Base-by-base conservation (phyloP, 306 rosid genomes). In the Castanea sativa region DNA sequence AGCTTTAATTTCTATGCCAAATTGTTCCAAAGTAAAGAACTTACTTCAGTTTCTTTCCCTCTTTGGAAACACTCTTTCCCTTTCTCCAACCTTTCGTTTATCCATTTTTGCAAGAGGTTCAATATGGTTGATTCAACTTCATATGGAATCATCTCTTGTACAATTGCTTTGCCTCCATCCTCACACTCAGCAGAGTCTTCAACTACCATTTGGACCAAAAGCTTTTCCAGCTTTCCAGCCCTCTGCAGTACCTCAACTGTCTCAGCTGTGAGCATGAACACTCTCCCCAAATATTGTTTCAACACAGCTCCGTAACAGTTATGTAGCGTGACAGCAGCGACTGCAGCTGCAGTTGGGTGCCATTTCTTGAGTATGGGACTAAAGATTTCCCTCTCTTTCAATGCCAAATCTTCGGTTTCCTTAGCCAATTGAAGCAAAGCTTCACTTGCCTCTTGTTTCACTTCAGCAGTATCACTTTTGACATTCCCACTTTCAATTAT, bases 31-130 rank as follows among this genome's bases (percentile, higher is more conserved):
- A 73, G 43, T 5, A 23, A 10, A 53, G 77, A 68, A 79, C 87
- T 81, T 82, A 95, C 99, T 81, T 95, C 99, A 11, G 91, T 88
- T 81, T 95, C 98, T 86, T 88, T 91, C 57, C 94, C 93, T 79
- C 88, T 80, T 55, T 60, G 65, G 60, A 89, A 73, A 45, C 71
- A 86, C 57, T 93, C 97, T 53, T 76, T 91, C 55, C 86, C 92
- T 74, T 20, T 83, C 76, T 57, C 27, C 80, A 95, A 25, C 67
- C 89, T 79, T 73, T 92, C 94, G 38, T 83, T 55, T 55, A 95
- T 83, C 98, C 99, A 93, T 85, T 76, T 90, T 35, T 84, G 87
- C 81, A 93, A 29, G 32, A 95, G 91, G 76, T 86, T 88, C 73
- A 89, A 55, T 41, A 95, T 90, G 76, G 93, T 84, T 32, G 90